A percentile compares a stretch with the other conserved stretches of the same genome.
These are phyloP conservation scores for Aspergillus calidoustus DNA, from an alignment of 2,329 filamentous ascomycete genomes.

Conservation along the genomic window DNA sequence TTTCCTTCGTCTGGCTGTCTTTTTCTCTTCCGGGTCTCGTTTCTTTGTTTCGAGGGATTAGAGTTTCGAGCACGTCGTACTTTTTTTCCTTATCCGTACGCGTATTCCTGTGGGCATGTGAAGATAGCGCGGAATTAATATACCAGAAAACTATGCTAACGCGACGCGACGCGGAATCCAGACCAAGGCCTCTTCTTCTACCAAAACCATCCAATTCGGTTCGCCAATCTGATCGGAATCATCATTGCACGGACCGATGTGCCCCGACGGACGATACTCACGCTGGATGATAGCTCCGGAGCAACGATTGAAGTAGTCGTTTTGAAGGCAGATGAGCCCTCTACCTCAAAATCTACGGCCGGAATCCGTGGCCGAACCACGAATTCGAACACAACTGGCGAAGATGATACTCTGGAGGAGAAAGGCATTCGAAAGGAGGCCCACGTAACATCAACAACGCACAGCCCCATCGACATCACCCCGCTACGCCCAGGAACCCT, in stretches of 20 bases:
- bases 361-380: background rate
- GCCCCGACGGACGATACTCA: constrained; percentile 57
- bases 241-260: constrained; percentile 66
- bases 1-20: background rate
- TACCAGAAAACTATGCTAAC: background rate
- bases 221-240: constrained; percentile 72
- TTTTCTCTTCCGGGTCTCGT: constrained; percentile 1
- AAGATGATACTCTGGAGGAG: constrained; percentile 28
- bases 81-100: background rate
- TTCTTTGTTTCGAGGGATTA: background rate
- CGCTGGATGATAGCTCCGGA: constrained; percentile 66
- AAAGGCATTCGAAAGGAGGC: constrained; percentile 22
- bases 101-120: background rate
- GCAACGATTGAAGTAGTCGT: constrained; percentile 61
- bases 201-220: constrained; percentile 76
- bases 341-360: background rate
- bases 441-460: constrained; percentile 34
- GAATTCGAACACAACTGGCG: background rate
- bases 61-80: too few relatives aligned
- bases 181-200: constrained; percentile 66
- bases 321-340: constrained; percentile 32
- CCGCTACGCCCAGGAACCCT: constrained; percentile 55
- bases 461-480: constrained; percentile 50
- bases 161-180: constrained; percentile 27
- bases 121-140: background rate